Conservation (phyloP, 73 alveolate species). For the Paramecium sonneborni region DNA sequence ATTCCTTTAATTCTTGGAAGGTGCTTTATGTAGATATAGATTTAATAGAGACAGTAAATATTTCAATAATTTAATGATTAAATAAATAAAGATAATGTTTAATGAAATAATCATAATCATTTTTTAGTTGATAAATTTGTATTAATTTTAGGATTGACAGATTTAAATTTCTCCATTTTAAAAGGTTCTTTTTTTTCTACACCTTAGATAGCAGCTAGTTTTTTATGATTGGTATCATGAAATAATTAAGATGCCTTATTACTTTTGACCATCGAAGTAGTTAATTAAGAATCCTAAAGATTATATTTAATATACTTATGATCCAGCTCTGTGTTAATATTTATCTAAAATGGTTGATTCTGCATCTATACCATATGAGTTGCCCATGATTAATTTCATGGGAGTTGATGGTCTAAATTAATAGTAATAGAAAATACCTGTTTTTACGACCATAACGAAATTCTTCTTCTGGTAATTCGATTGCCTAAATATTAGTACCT, state of each 20-base stretch:
- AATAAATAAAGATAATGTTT: not conserved
- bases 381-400: slow-evolving; percentile 72
- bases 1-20: not conserved
- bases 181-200: slow-evolving; percentile 41
- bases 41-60: not conserved
- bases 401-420: slow-evolving; percentile 82
- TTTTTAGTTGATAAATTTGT: slow-evolving; percentile 25
- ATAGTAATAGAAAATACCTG: slow-evolving; percentile 18
- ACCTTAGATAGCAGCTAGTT: slow-evolving; percentile 32
- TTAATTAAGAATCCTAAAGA: slow-evolving; percentile 4
- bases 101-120: slow-evolving; percentile 13
- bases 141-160: slow-evolving; percentile 44
- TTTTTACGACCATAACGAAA: slow-evolving; percentile 59
- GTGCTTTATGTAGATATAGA: not conserved
- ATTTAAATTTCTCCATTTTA: slow-evolving; percentile 62
- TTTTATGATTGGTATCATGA: slow-evolving; percentile 45
- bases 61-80: not conserved
- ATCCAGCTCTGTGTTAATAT: not conserved
- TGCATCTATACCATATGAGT: slow-evolving; percentile 74
- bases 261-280: not conserved
- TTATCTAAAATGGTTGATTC: slow-evolving; percentile 14
- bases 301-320: not conserved
- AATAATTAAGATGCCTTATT: slow-evolving; percentile 20
- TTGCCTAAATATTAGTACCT: slow-evolving; percentile 29
- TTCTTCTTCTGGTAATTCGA: slow-evolving; percentile 63